A percentile compares a stretch with the other conserved stretches of the same genome.
phyloP scores from a whole-genome alignment of 768 basidiomycete species.

The Pholiota molesta region DNA sequence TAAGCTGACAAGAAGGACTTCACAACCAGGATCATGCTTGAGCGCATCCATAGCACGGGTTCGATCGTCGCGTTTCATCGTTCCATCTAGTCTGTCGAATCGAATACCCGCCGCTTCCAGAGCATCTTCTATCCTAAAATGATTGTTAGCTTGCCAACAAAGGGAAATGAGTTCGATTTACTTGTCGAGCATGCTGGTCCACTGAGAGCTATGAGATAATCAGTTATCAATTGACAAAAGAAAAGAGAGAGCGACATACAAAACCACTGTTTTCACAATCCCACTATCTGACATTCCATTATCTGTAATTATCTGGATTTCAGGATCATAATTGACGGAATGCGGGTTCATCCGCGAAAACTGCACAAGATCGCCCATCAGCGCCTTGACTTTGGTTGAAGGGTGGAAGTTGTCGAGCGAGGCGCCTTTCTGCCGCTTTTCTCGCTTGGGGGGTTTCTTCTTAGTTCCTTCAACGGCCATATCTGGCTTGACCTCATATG shows the following conservation, averaged over 20 bases:
- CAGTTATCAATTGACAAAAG: constrained; percentile 20
- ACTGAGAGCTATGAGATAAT: constrained; percentile 70
- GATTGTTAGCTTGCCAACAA: constrained; percentile 15
- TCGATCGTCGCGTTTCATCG: constrained; percentile 96
- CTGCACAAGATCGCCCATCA: constrained; percentile 77
- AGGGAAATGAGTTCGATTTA: constrained; percentile 34
- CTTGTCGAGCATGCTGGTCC: constrained; percentile 95
- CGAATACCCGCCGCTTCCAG: constrained; percentile 80
- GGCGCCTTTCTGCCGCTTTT: constrained; percentile 63
- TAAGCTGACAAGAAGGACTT: constrained; percentile 93
- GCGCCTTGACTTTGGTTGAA: constrained; percentile 87
- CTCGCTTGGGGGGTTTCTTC: constrained; percentile 66
- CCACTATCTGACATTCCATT: constrained; percentile 71
- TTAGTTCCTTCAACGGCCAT: constrained; percentile 49
- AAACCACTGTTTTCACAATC: constrained; percentile 89
- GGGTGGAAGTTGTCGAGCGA: constrained; percentile 62
- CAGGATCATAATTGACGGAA: constrained; percentile 87
- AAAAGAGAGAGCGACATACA: constrained; percentile 58
- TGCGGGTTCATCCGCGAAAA: constrained; percentile 86
- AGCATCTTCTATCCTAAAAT: constrained; percentile 81
- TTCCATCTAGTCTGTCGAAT: constrained; percentile 93
- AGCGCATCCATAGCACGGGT: constrained; percentile 90
- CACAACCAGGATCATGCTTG: constrained; percentile 86
- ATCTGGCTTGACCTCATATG: constrained; percentile 79
- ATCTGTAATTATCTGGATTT: constrained; percentile 77